These are phyloP conservation scores for Pseudopyrenochaeta lycopersici DNA, from an alignment of 2,329 filamentous ascomycete genomes.

Conservation along the genomic window DNA sequence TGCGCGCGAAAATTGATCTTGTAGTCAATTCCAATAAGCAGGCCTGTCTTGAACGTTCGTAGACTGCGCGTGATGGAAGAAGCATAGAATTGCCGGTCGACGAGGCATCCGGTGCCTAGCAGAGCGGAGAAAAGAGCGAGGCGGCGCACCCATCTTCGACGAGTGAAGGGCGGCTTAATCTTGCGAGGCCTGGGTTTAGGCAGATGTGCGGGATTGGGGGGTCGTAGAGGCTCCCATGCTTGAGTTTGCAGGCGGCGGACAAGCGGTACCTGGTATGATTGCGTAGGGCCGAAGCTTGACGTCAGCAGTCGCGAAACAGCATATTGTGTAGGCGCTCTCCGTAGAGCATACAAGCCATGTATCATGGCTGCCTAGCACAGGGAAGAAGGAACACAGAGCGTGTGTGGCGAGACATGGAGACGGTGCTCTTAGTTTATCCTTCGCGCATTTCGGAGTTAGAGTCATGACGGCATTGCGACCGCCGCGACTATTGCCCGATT, in stretches of 20 bases:
- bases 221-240: constrained; percentile 58
- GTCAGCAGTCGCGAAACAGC: constrained; percentile 32
- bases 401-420: constrained; percentile 41
- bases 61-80: constrained; percentile 79
- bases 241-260: constrained; percentile 42
- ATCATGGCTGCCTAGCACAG: constrained; percentile 43
- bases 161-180: constrained; percentile 75
- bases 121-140: constrained; percentile 69
- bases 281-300: constrained; percentile 15
- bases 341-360: constrained; percentile 48
- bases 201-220: constrained; percentile 80
- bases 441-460: constrained; percentile 19
- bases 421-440: constrained; percentile 8
- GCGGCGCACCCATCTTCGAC: constrained; percentile 80
- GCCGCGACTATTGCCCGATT: constrained; percentile 10
- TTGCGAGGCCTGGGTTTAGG: constrained; percentile 62
- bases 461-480: constrained; percentile 36
- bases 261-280: constrained; percentile 20
- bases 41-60: constrained; percentile 81
- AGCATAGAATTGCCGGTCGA: constrained; percentile 80
- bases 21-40: constrained; percentile 89
- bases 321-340: constrained; percentile 36
- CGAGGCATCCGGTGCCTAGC: constrained; percentile 69
- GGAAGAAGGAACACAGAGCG: constrained; percentile 6
- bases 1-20: constrained; percentile 92